Evolutionary conservation across 331 rosid genomes (phyloP).

Genomic region (Malus hybrid): DNA sequence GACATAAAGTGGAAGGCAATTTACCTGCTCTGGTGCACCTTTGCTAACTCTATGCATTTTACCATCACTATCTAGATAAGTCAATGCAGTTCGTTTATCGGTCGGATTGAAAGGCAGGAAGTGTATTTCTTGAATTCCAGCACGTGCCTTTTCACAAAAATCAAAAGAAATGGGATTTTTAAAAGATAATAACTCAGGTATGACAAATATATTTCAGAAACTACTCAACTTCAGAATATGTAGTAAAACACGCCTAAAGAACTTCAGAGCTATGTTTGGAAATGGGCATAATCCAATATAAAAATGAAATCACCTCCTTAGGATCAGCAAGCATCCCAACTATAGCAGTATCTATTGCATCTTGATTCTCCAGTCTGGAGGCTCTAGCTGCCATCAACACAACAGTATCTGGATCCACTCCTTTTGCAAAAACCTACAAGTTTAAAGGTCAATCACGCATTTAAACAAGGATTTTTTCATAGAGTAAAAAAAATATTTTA

Average conservation of each 20-base stretch:
- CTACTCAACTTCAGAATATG: background rate
- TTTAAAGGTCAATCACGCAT: slow-evolving; percentile 10
- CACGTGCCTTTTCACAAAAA: slow-evolving; percentile 67
- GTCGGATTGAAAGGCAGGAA: slow-evolving; percentile 99
- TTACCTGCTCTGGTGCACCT: slow-evolving; percentile 99
- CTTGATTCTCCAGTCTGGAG: slow-evolving; percentile 93
- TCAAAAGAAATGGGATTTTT: background rate
- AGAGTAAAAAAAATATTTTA: background rate
- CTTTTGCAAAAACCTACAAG: slow-evolving; percentile 75
- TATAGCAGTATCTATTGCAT: slow-evolving; percentile 92
- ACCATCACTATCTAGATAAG: slow-evolving; percentile 71
- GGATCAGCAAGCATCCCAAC: slow-evolving; percentile 98
- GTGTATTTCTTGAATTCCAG: slow-evolving; percentile 89
- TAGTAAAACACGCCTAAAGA: background rate
- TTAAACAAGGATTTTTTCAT: slow-evolving; percentile 1
- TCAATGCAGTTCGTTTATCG: slow-evolving; percentile 95
- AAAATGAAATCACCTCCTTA: slow-evolving; percentile 59
- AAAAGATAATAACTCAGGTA: background rate
- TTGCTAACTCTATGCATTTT: slow-evolving; percentile 98
- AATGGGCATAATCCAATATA: background rate
- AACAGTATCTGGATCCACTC: slow-evolving; percentile 83
- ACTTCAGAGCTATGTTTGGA: background rate
- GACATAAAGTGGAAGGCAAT: background rate
- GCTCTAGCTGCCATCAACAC: slow-evolving; percentile 98
- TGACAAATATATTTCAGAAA: slow-evolving; percentile 4